Conservation (phyloP, 1,284 basidiomycete genomes). For the Stereum hirsutum region DNA sequence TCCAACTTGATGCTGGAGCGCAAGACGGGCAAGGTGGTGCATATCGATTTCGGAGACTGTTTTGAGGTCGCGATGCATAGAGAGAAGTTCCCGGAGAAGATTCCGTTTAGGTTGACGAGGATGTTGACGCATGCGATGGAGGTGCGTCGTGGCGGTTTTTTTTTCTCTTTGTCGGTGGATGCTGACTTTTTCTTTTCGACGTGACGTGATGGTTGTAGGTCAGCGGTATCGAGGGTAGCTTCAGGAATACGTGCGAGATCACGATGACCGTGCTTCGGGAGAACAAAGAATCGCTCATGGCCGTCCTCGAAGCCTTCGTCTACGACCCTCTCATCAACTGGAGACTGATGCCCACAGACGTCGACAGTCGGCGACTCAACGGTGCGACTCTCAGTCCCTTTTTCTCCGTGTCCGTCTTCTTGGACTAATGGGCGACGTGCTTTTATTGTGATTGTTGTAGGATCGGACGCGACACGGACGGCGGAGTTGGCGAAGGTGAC, state of each 20-base stretch:
- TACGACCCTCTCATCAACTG: conserved; percentile 88
- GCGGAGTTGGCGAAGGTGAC: conserved; percentile 59
- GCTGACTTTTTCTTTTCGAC: conserved; percentile 1
- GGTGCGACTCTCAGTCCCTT: conserved; percentile 29
- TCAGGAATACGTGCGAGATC: conserved; percentile 93
- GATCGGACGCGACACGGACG: conserved; percentile 31
- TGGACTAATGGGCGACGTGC: conserved; percentile 5
- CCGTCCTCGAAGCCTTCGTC: conserved; percentile 92
- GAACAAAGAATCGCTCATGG: conserved; percentile 97
- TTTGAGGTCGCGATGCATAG: conserved; percentile 94
- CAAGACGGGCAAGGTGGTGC: conserved; percentile 83
- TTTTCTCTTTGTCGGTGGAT: conserved; percentile 10
- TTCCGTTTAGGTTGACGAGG: conserved; percentile 95
- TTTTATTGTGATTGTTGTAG: conserved; percentile 12
- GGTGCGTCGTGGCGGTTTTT: too few relatives aligned
- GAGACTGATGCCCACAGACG: conserved; percentile 74
- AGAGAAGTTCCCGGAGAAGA: conserved; percentile 98
- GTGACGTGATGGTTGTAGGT: conserved; percentile 38
- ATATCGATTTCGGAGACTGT: conserved; percentile 97
- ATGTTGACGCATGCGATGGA: conserved; percentile 99
- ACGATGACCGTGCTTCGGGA: conserved; percentile 95
- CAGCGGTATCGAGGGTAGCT: conserved; percentile 96
- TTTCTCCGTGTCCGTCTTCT: background rate
- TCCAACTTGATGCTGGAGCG: conserved; percentile 93
- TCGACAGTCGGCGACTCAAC: conserved; percentile 50